Evolutionary conservation across 176 grass and related monocot genomes (phyloP).

Genomic region (Paspalum vaginatum): DNA sequence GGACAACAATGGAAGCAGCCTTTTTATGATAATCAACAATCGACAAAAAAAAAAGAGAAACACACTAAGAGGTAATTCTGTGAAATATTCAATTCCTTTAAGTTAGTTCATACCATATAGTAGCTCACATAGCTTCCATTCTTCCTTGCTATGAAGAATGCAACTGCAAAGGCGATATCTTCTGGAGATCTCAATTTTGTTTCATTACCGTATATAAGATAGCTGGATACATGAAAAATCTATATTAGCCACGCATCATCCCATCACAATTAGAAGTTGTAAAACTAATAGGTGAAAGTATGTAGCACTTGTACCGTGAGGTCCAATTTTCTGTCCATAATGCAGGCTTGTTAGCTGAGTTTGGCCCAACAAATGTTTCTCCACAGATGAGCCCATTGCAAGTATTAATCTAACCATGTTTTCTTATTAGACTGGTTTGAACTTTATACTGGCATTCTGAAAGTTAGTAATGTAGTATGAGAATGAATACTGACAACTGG

Average conservation of each 20-base stretch:
- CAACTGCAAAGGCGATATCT: slow-evolving; percentile 80
- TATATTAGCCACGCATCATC: slow-evolving; percentile 20
- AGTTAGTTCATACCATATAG: slow-evolving; percentile 71
- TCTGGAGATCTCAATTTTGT: slow-evolving; percentile 59
- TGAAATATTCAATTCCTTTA: not conserved
- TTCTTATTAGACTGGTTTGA: slow-evolving; percentile 25
- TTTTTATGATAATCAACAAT: slow-evolving; percentile 37
- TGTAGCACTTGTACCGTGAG: slow-evolving; percentile 43
- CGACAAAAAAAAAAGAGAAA: not conserved
- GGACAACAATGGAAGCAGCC: not conserved
- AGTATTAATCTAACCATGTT: slow-evolving; percentile 71
- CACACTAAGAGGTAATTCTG: not conserved
- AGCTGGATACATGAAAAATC: slow-evolving; percentile 38
- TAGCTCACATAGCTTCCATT: slow-evolving; percentile 95
- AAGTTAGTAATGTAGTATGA: slow-evolving; percentile 13
- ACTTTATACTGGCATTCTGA: slow-evolving; percentile 9
- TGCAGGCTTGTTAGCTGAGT: slow-evolving; percentile 79
- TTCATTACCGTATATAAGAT: slow-evolving; percentile 70
- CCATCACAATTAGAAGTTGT: not conserved
- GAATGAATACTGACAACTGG: slow-evolving; percentile 62
- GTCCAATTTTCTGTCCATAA: slow-evolving; percentile 98
- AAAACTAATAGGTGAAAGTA: not conserved
- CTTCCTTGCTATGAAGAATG: slow-evolving; percentile 78
- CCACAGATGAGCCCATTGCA: slow-evolving; percentile 83
- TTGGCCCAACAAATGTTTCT: slow-evolving; percentile 82